phyloP scores from a whole-genome alignment of 495 filamentous ascomycete species.

The Hypomontagnella monticulosa region DNA sequence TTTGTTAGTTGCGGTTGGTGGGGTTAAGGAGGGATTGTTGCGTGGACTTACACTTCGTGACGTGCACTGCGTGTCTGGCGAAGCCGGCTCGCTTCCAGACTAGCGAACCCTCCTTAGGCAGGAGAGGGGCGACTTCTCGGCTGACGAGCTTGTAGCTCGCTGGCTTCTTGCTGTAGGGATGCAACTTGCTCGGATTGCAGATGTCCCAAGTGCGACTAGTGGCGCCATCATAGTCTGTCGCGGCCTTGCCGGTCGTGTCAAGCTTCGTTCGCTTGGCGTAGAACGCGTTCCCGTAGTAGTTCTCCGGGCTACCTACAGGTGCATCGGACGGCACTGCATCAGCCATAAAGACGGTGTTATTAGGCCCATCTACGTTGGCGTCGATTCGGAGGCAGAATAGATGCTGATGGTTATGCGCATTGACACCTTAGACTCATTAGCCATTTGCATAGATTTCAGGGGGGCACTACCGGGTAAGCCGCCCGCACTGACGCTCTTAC shows the following conservation, averaged over 20 bases:
- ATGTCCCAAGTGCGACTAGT: slow-evolving; percentile 93
- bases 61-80: slow-evolving; percentile 88
- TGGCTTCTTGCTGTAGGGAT: slow-evolving; percentile 86
- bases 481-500: slow-evolving; percentile 69
- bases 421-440: slow-evolving; percentile 47
- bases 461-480: background rate
- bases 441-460: background rate
- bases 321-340: slow-evolving; percentile 74
- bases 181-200: slow-evolving; percentile 81
- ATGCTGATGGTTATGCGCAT: slow-evolving; percentile 90
- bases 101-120: slow-evolving; percentile 85
- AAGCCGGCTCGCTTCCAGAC: slow-evolving; percentile 97
- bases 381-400: slow-evolving; percentile 93
- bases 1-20: background rate
- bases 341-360: slow-evolving; percentile 86
- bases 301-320: slow-evolving; percentile 80
- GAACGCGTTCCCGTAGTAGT: slow-evolving; percentile 94
- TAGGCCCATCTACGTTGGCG: slow-evolving; percentile 85
- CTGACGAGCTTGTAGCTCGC: slow-evolving; percentile 93
- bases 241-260: slow-evolving; percentile 73
- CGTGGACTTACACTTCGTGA: slow-evolving; percentile 81
- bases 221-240: slow-evolving; percentile 82
- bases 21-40: background rate
- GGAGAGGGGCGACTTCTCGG: slow-evolving; percentile 77
- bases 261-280: slow-evolving; percentile 89